These are phyloP conservation scores for Phytomonas sp. DNA, from an alignment of 208 protist species.

Conservation along the genomic window DNA sequence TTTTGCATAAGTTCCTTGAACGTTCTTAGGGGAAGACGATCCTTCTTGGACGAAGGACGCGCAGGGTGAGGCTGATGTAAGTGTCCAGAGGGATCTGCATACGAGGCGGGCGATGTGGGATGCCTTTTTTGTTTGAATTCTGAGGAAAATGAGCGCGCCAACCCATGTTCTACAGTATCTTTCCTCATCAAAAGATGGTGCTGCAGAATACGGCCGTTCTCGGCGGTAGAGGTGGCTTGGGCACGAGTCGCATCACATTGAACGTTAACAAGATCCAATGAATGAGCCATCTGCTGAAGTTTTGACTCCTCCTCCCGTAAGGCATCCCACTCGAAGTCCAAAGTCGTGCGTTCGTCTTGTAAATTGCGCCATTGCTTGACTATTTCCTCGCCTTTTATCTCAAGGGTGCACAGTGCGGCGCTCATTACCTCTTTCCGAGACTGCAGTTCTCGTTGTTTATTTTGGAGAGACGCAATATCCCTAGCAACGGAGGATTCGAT, in stretches of 20 bases:
- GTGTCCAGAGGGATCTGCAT: neutral
- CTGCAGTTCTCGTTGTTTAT: conserved; percentile 36
- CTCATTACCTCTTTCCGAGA: conserved; percentile 24
- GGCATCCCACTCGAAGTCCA: conserved; percentile 22
- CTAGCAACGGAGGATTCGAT: conserved; percentile 17
- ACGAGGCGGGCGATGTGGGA: neutral
- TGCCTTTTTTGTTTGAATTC: neutral
- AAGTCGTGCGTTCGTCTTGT: conserved; percentile 20
- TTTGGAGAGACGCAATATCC: conserved; percentile 34
- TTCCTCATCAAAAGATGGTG: conserved; percentile 6
- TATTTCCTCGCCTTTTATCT: conserved; percentile 23
- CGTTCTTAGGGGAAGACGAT: neutral
- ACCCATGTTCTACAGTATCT: neutral
- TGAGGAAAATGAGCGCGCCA: neutral
- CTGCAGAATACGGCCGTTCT: conserved; percentile 11
- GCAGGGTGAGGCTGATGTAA: neutral
- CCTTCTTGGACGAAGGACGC: neutral
- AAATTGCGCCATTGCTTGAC: conserved; percentile 27
- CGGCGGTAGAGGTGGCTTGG: conserved; percentile 12
- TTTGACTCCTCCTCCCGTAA: conserved; percentile 40
- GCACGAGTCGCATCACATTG: conserved; percentile 20
- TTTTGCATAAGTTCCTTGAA: neutral
- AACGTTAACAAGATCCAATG: conserved; percentile 26
- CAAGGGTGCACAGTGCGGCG: conserved; percentile 19
- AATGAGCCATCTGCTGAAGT: conserved; percentile 39